These are phyloP conservation scores for Coemansia biformis DNA, from an alignment of 192 early-diverging fungal species.

Conservation along the genomic window DNA sequence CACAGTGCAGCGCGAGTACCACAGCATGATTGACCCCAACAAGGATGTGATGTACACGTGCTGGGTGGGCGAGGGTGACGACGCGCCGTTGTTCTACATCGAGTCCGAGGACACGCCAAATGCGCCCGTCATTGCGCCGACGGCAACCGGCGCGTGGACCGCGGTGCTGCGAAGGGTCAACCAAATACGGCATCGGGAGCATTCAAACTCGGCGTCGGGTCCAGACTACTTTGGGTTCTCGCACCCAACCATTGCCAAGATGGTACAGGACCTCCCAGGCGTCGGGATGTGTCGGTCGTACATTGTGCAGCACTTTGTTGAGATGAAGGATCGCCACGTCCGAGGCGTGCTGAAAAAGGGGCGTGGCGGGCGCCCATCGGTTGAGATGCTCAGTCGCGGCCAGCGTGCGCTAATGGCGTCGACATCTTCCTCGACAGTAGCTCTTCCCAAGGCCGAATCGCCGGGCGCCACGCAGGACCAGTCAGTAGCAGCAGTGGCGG, in stretches of 20 bases:
- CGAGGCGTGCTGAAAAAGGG: constrained; percentile 52
- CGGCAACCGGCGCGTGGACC: constrained; percentile 90
- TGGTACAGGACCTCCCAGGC: constrained; percentile 83
- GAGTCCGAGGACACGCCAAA: constrained; percentile 74
- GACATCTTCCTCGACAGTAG: neutral
- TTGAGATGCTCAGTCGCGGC: constrained; percentile 39
- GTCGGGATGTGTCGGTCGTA: constrained; percentile 69
- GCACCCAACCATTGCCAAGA: constrained; percentile 74
- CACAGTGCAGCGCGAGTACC: constrained; percentile 60
- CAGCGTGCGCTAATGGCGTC: constrained; percentile 36
- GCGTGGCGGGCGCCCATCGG: constrained; percentile 30
- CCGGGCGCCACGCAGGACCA: too few species aligned
- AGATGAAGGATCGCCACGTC: constrained; percentile 55
- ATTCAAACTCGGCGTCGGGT: constrained; percentile 76
- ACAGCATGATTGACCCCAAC: constrained; percentile 65
- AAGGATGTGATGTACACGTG: constrained; percentile 60
- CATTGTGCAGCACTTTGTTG: constrained; percentile 62
- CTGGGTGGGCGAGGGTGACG: constrained; percentile 68
- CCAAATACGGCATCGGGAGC: constrained; percentile 68
- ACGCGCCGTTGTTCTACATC: constrained; percentile 75
- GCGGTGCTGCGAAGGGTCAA: constrained; percentile 73
- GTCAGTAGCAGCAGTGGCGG: too few species aligned
- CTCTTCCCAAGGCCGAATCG: too few species aligned
- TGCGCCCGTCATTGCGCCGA: constrained; percentile 60
- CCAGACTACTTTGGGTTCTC: constrained; percentile 91